phyloP scores from a whole-genome alignment of 495 filamentous ascomycete genomes.

The Recurvomyces mirabilis region DNA sequence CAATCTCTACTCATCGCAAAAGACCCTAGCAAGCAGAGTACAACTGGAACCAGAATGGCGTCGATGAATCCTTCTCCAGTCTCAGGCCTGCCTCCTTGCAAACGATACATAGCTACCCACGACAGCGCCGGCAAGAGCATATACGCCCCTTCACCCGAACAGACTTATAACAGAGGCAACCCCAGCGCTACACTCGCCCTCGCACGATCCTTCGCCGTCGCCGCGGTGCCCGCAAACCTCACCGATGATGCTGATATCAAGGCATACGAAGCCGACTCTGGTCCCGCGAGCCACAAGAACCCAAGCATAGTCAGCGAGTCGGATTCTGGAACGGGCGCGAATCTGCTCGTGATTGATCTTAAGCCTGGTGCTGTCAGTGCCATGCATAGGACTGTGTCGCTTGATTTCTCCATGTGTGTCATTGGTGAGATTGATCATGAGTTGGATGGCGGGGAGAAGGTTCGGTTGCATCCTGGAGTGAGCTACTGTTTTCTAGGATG shows the following conservation, averaged over 20 bases:
- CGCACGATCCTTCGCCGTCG: slow-evolving; percentile 13
- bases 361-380: slow-evolving; percentile 15
- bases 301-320: slow-evolving; percentile 7
- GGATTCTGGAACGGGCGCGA: too few species aligned
- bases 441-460: slow-evolving; percentile 20
- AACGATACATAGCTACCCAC: slow-evolving; percentile 23
- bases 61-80: too few species aligned
- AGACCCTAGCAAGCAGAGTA: too few species aligned
- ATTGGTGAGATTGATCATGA: slow-evolving; percentile 16
- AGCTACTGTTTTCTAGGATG: too few species aligned
- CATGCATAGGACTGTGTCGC: slow-evolving; percentile 3
- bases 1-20: too few species aligned
- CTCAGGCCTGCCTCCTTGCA: slow-evolving; percentile 1
- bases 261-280: slow-evolving; percentile 8
- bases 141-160: slow-evolving; percentile 12
- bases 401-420: slow-evolving; percentile 21
- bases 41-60: too few species aligned
- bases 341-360: slow-evolving; percentile 19
- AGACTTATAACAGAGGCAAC: slow-evolving; percentile 14
- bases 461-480: slow-evolving; percentile 18
- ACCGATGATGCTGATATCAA: slow-evolving; percentile 12
- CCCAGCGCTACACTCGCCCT: neutral
- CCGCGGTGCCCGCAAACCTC: slow-evolving; percentile 14
- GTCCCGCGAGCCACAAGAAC: slow-evolving; percentile 7
- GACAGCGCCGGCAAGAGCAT: slow-evolving; percentile 12